These are phyloP conservation scores for Pleurostoma richardsiae DNA, from an alignment of 2,329 filamentous ascomycete species.

Conservation along the genomic window DNA sequence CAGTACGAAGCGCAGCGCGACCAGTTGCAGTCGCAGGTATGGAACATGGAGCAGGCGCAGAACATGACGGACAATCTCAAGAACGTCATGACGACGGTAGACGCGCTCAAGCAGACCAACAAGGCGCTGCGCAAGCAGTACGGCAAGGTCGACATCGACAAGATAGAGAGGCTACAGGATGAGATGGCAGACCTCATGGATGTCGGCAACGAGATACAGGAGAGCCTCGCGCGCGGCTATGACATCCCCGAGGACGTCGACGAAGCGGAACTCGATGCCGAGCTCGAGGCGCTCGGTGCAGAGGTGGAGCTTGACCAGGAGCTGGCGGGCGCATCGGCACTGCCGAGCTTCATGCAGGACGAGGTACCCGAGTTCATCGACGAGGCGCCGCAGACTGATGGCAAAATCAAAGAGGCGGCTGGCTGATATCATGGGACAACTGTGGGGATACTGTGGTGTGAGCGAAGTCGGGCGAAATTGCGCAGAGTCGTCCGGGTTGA, in stretches of 20 bases:
- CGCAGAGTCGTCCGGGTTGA: no score
- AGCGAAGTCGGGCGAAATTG: no score
- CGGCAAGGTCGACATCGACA: conserved; percentile 94
- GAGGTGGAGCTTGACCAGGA: conserved; percentile 84
- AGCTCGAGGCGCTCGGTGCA: conserved; percentile 88
- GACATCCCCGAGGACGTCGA: conserved; percentile 96
- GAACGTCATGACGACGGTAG: conserved; percentile 97
- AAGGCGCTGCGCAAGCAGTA: conserved; percentile 92
- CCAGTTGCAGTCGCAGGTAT: conserved; percentile 88
- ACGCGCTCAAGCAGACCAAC: conserved; percentile 95
- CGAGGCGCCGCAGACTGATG: conserved; percentile 69
- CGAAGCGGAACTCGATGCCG: conserved; percentile 92
- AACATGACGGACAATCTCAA: conserved; percentile 99
- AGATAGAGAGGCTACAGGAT: conserved; percentile 96
- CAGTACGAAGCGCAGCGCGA: conserved; percentile 93
- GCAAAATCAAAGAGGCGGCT: conserved; percentile 79
- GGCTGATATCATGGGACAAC: conserved; percentile 17
- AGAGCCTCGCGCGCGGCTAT: conserved; percentile 85
- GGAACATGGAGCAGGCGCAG: conserved; percentile 98
- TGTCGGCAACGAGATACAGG: conserved; percentile 96
- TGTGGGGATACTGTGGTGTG: no score
- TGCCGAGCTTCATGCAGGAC: conserved; percentile 86
- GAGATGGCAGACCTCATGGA: conserved; percentile 99
- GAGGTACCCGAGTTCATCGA: conserved; percentile 91
- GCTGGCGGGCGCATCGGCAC: conserved; percentile 49